Evolutionary conservation across 2,329 filamentous ascomycete genomes (phyloP), one percentile per base, ranked within the genome.

Genomic region (Biscogniauxia mediterranea): DNA sequence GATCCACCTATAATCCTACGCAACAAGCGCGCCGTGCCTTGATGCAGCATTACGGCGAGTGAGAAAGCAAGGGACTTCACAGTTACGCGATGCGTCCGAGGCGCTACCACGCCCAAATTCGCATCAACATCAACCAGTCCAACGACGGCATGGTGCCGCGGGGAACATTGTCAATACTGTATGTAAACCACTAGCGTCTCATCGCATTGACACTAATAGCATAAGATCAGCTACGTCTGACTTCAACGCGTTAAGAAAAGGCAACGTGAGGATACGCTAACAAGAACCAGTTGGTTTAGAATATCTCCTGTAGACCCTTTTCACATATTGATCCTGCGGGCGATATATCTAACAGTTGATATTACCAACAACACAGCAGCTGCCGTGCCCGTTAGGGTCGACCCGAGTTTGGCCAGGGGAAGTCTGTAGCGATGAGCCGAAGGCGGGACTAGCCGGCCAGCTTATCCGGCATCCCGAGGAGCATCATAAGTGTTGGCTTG

Each of bases 21-120:
- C 55, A 51, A 26, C 28, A 61, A 25, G 55, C 56, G 55, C 55
- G 54, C 38, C 6, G 38, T 46, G 17, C 38, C 38, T 46, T n/a
- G 15, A 46, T 60, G 57, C 62, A 58, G 38, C 54, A 54, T n/a
- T 20, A 25, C 60, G 59, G 54, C 57, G 58, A 51, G 57, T 26
- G 49, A 52, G 56, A 54, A 60, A 59, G 52, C 55, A 63, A 64
- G 59, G 55, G 59, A 57, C 63, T 61, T 52, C 55, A 64, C 59
- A 64, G 59, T 61, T 55, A 52, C 52, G 28, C 55, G 20, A 62
- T 57, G 57, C 50, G 9, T 2, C 32, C 32, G 32, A 38, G 32
- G 7, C 32, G 32, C 32, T 38, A 54, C 52, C 55, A 55, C 54
- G 56, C 57, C 54, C 54, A 59, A 61, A n/a, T 42, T 55, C 20